Conservation (phyloP, 306 rosid genomes). For the Sphenostylis stenocarpa region DNA sequence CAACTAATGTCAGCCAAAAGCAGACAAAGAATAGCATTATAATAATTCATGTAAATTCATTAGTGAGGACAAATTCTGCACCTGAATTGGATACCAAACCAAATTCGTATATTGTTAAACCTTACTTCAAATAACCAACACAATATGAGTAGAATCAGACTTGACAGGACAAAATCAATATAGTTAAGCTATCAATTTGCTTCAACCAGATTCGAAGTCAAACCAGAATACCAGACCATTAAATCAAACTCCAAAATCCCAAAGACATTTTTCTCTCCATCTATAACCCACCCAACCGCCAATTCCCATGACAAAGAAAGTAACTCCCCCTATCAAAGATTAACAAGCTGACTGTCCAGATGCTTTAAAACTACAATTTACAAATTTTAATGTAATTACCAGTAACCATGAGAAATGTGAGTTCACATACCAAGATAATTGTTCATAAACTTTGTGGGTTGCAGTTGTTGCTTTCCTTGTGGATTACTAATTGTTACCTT, state of each 20-base stretch:
- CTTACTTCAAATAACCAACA: constrained; percentile 2
- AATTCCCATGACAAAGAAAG: constrained; percentile 21
- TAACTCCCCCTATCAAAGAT: background rate
- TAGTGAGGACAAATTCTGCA: background rate
- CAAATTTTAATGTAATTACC: constrained; percentile 9
- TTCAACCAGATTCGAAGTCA: constrained; percentile 15
- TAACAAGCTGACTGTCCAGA: constrained; percentile 20
- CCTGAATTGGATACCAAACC: constrained; percentile 11
- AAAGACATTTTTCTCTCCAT: constrained; percentile 10
- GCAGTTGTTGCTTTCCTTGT: constrained; percentile 75
- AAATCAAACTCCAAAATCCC: constrained; percentile 24
- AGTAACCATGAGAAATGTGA: constrained; percentile 9
- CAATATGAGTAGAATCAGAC: constrained; percentile 16
- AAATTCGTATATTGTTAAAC: constrained; percentile 23
- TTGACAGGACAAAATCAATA: constrained; percentile 19
- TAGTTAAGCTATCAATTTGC: constrained; percentile 13
- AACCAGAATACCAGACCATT: constrained; percentile 24
- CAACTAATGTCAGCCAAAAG: constrained; percentile 18
- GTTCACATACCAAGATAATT: constrained; percentile 87
- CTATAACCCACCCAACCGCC: constrained; percentile 7
- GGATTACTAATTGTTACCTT: constrained; percentile 65
- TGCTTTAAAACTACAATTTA: background rate
- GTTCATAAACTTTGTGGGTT: constrained; percentile 77
- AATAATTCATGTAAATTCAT: constrained; percentile 17
- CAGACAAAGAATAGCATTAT: background rate